Evolutionary conservation across 371 early-diverging fungal species (phyloP).

Genomic region (Mortierella sp.): DNA sequence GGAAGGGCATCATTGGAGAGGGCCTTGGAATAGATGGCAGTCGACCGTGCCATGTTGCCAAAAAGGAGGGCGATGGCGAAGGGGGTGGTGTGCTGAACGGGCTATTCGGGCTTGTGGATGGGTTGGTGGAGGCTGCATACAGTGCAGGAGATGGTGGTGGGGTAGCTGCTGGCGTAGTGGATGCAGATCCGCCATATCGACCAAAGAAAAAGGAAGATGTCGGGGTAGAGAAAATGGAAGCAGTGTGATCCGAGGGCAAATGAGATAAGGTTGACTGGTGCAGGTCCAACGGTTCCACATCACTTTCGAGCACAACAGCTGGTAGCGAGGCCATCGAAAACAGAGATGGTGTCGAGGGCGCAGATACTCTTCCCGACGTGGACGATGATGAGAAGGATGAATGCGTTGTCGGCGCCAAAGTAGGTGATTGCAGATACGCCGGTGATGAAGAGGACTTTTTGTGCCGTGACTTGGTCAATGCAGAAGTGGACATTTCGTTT

Average conservation of each 20-base stretch:
- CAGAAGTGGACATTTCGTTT: slow-evolving; percentile 4
- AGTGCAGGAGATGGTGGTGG: slow-evolving; percentile 46
- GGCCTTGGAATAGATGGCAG: slow-evolving; percentile 45
- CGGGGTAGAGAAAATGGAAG: slow-evolving; percentile 2
- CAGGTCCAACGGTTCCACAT: slow-evolving; percentile 35
- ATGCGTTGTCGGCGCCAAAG: slow-evolving; percentile 13
- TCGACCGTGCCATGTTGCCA: slow-evolving; percentile 35
- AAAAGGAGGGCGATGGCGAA: slow-evolving; percentile 42
- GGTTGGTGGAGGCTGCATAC: slow-evolving; percentile 14
- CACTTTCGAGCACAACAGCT: slow-evolving; percentile 22
- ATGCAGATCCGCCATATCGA: slow-evolving; percentile 10
- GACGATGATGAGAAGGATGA: slow-evolving; percentile 2
- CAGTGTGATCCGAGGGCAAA: neutral
- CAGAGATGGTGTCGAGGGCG: slow-evolving; percentile 9
- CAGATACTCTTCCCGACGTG: slow-evolving; percentile 7
- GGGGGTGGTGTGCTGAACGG: slow-evolving; percentile 41
- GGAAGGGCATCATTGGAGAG: slow-evolving; percentile 39
- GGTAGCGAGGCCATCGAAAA: slow-evolving; percentile 16
- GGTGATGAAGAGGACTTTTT: slow-evolving; percentile 48
- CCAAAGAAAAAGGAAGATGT: slow-evolving; percentile 34
- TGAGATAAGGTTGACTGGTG: neutral
- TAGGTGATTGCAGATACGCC: slow-evolving; percentile 22
- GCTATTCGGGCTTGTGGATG: slow-evolving; percentile 18
- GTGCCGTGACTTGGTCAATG: slow-evolving; percentile 17
- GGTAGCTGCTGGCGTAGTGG: slow-evolving; percentile 29